Evolutionary conservation across 177 flowering plant genomes (phyloP).

Genomic region (Tripterygium wilfordii): DNA sequence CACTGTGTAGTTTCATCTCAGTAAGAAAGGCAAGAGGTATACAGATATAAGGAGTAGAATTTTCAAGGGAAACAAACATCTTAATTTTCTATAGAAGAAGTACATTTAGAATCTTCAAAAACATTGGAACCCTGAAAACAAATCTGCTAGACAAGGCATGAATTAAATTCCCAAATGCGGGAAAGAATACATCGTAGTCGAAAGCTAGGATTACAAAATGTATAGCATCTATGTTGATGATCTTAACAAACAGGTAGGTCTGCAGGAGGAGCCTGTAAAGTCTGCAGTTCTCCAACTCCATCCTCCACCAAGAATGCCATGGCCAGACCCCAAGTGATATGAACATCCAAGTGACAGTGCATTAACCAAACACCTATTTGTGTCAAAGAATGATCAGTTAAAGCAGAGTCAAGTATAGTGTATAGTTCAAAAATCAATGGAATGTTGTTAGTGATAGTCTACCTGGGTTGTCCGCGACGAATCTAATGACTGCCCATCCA

Average conservation of each 20-base stretch:
- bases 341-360: constrained; percentile 88
- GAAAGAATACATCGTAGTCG: too few species aligned
- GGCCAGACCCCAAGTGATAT: constrained; percentile 69
- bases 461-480: constrained; percentile 96
- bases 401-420: not conserved
- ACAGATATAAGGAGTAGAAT: too few species aligned
- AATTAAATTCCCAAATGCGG: too few species aligned
- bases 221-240: not conserved
- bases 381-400: too few species aligned
- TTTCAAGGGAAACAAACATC: too few species aligned
- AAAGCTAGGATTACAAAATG: too few species aligned
- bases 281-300: constrained; percentile 47
- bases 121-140: too few species aligned
- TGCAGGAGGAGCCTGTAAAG: constrained; percentile 51
- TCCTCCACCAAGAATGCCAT: constrained; percentile 70
- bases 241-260: constrained; percentile 54
- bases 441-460: constrained; percentile 1
- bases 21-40: too few species aligned
- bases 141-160: too few species aligned
- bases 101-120: too few species aligned
- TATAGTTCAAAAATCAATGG: not conserved
- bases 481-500: constrained; percentile 90
- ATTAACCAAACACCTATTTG: constrained; percentile 78
- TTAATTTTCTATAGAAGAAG: too few species aligned
- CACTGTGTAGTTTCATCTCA: too few species aligned